Evolutionary conservation across 352 stramenopile species (phyloP), one percentile per base, ranked within the genome.

Genomic region (Paralagenidium karlingii): DNA sequence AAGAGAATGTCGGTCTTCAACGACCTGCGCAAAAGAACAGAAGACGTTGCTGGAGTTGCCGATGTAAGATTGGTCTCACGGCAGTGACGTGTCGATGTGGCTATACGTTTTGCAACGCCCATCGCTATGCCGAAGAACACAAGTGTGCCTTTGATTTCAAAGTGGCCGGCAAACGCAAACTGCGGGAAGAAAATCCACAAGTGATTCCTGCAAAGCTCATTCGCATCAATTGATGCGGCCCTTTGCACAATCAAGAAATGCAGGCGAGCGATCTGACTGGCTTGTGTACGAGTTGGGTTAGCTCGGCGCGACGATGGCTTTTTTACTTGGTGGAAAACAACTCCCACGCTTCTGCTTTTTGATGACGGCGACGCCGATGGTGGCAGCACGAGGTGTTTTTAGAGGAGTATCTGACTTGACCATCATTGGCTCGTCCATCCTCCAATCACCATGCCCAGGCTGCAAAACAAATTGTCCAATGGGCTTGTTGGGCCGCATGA

Each of bases 1-100:
- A n/a, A n/a, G n/a, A n/a, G n/a, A n/a, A n/a, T n/a, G n/a, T n/a
- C n/a, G n/a, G n/a, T n/a, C n/a, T n/a, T n/a, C n/a, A n/a, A n/a
- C n/a, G n/a, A n/a, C n/a, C n/a, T n/a, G n/a, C n/a, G n/a, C 82
- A 95, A 60, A 94, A 84, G 48, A 95, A 95, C 53, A 62, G 70
- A 5, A 71, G 82, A 22, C 73, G 80, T 25, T 96, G 84, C 63
- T 95, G 82, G 68, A 53, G 78, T 36, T 96, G 84, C 53, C 81
- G 70, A 41, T 64, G 68, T 34, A 94, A 94, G 54, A 68, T 95
- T 5, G 74, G 71, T 0, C 52, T 94, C n/a, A 78, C 81, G 0
- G 84, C 81, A 1, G 69, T 95, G 27, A 82, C 63, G 24, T 96
- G 84, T 46, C 73, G 75, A 19, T 96, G 84, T 61, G 80, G 83